Percentiles rank a stretch among this genome's conserved stretches.
Conservation (phyloP, 495 filamentous ascomycete genomes). For the Rhypophila decipiens region DNA sequence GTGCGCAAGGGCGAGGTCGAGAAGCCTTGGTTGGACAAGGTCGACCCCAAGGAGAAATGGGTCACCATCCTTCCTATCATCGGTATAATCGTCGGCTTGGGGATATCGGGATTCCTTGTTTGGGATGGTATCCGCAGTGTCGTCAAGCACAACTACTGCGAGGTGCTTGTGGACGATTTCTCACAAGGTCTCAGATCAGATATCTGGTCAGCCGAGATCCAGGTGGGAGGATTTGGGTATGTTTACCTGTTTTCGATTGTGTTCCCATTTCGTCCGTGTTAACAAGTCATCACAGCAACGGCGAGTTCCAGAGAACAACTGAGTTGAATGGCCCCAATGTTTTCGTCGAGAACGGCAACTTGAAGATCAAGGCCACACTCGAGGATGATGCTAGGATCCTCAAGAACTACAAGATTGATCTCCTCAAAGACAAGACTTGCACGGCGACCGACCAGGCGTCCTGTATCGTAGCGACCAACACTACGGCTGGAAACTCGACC, state of each 20-base stretch:
- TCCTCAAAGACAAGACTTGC: constrained; percentile 57
- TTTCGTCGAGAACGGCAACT: constrained; percentile 59
- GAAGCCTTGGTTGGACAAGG: constrained; percentile 61
- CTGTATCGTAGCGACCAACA: constrained; percentile 58
- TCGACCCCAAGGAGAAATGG: constrained; percentile 78
- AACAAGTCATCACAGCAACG: constrained; percentile 50
- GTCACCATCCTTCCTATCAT: constrained; percentile 69
- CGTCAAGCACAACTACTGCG: constrained; percentile 67
- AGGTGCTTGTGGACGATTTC: constrained; percentile 65
- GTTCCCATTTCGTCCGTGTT: neutral
- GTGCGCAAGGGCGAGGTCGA: constrained; percentile 64
- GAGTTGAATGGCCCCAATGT: constrained; percentile 65
- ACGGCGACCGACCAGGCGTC: constrained; percentile 47
- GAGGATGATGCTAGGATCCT: constrained; percentile 59
- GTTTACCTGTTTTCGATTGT: constrained; percentile 13
- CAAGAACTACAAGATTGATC: constrained; percentile 57
- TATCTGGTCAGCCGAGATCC: constrained; percentile 72
- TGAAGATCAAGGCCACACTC: constrained; percentile 71
- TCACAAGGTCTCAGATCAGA: constrained; percentile 49
- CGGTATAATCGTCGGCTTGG: constrained; percentile 60
- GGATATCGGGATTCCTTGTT: constrained; percentile 58
- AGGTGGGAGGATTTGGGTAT: constrained; percentile 80
- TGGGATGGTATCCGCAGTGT: constrained; percentile 65
- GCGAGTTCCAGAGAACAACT: constrained; percentile 67
- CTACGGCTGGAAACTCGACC: constrained; percentile 61